Base-by-base conservation (phyloP, 371 early-diverging fungal species). In the Catenaria anguillulae region DNA sequence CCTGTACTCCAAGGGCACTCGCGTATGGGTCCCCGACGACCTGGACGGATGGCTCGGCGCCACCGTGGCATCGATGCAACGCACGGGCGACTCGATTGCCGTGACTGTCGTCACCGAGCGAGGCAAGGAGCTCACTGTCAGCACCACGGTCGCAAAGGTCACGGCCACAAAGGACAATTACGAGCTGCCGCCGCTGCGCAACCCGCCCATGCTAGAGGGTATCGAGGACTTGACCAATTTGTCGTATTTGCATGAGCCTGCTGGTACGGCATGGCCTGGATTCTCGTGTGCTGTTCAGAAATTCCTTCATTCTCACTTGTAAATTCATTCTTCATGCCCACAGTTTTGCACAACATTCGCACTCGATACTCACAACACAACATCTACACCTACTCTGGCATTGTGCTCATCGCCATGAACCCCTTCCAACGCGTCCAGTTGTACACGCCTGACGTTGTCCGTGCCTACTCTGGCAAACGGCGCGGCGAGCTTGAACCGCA, bases 141-240 rank as follows among this genome's bases (percentile, higher is more conserved):
- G 24, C 43, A 34, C 34, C 34, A 60, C 43, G 8, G 35, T 48
- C 29, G 40, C 42, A n/a, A 61, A 37, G 37, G 26, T 29, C 33
- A 21, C 19, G 35, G 45, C 42, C n/a, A 6, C 40, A 19, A 61
- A 48, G 26, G 36, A 36, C 43, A 12, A n/a, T 33, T 12, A 33
- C 37, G 40, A 5, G 5, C 34, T 35, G 10, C 43, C 33, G 56
- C 34, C 61, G 59, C 35, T 55, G 21, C 19, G 33, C 87, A 99
- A 99, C 66, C 99, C 99, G 36, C 92, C 95, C 46, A 98, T 98
- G 75, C 98, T 98, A 71, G 99, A 99, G 71, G 81, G 84, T 63
- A 90, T 88, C 50, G 98, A 97, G 56, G 99, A 99, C 76, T 90
- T 99, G 94, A 97, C 98, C 29, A 91, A 92, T 59, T 73, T 99